These are phyloP conservation scores for Emydomyces testavorans DNA, from an alignment of 2,329 filamentous ascomycete genomes.

Conservation along the genomic window DNA sequence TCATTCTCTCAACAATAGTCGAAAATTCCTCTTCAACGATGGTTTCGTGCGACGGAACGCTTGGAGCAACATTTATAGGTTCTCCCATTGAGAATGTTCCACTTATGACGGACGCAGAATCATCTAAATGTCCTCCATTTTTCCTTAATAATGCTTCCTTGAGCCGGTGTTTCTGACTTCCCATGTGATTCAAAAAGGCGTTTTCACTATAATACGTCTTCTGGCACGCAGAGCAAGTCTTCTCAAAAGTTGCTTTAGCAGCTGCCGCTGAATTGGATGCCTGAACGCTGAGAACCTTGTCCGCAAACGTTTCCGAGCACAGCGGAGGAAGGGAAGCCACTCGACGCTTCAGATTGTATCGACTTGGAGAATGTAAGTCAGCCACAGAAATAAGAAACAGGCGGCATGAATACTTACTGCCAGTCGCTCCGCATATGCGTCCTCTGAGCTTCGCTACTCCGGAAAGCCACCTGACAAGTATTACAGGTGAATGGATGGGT, in stretches of 20 bases:
- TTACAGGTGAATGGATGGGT: constrained; percentile 95
- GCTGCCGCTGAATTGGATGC: constrained; percentile 73
- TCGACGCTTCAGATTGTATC: constrained; percentile 88
- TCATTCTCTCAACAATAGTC: constrained; percentile 64
- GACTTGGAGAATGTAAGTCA: constrained; percentile 38
- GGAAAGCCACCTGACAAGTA: constrained; percentile 92
- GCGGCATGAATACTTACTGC: constrained; percentile 56
- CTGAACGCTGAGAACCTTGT: constrained; percentile 87
- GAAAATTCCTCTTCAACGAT: constrained; percentile 58
- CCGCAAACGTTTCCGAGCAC: constrained; percentile 92
- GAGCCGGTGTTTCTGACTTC: constrained; percentile 77
- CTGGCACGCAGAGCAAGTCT: constrained; percentile 65
- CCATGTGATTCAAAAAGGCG: constrained; percentile 83
- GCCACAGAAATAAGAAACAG: constrained; percentile 5
- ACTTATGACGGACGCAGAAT: constrained; percentile 71
- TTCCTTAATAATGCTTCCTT: constrained; percentile 45
- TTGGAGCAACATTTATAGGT: constrained; percentile 42
- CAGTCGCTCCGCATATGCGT: constrained; percentile 97
- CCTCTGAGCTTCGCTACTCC: constrained; percentile 83
- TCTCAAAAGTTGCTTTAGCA: constrained; percentile 80
- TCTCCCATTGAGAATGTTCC: constrained; percentile 76
- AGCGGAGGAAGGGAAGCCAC: constrained; percentile 46
- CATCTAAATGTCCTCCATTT: constrained; percentile 46
- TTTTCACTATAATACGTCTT: constrained; percentile 97
- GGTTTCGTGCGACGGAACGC: constrained; percentile 28